Evolutionary conservation across 2,329 filamentous ascomycete species (phyloP).

Genomic region (Fusarium denticulatum): DNA sequence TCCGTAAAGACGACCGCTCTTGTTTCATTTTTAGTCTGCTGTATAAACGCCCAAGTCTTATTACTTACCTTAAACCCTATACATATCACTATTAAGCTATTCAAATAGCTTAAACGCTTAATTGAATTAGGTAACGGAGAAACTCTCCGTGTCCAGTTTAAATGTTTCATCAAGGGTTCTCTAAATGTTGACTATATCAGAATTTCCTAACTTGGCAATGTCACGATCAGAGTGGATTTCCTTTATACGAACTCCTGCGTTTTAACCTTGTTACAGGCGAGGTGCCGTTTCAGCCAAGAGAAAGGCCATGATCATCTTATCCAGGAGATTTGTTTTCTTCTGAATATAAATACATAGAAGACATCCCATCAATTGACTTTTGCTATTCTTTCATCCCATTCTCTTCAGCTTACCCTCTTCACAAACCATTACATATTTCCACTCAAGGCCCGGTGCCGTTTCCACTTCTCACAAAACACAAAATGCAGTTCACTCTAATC

Average conservation of each 20-base stretch:
- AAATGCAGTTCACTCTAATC: not conserved
- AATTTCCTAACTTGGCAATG: not conserved
- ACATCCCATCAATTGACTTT: not conserved
- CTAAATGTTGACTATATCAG: not conserved
- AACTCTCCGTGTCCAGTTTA: not conserved
- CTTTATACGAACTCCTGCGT: not conserved
- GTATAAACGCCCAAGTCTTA: not conserved
- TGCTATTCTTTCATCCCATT: not conserved
- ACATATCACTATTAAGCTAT: not conserved
- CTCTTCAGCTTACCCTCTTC: not conserved
- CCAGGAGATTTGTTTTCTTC: not conserved
- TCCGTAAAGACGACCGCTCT: fast-evolving
- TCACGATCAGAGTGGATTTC: not conserved
- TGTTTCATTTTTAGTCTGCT: not conserved
- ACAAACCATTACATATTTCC: not conserved
- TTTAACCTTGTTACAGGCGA: not conserved
- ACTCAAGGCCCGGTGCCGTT: not conserved
- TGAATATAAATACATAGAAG: not conserved
- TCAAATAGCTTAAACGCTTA: not conserved
- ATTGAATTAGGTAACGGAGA: not conserved
- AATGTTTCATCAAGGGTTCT: not conserved
- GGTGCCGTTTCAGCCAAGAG: not conserved
- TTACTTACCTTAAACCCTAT: not conserved
- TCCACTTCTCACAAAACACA: not conserved
- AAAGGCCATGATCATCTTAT: not conserved